Evolutionary conservation across 2,329 filamentous ascomycete genomes (phyloP).

Genomic region (Coniella vitis): DNA sequence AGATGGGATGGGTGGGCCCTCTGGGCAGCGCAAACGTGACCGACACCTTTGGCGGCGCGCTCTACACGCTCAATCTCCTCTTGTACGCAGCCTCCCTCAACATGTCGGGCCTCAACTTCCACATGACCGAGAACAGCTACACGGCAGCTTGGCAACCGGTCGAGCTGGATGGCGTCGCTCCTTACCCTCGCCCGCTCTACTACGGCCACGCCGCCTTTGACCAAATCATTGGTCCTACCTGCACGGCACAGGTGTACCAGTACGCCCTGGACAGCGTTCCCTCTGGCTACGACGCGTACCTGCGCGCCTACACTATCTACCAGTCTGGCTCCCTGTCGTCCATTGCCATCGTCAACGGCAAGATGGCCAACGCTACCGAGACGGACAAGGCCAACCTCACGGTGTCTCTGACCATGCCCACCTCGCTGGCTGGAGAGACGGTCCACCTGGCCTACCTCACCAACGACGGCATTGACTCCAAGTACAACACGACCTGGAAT

Average conservation of each 20-base stretch:
- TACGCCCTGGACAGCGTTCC: slow-evolving; percentile 26
- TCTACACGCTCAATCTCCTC: slow-evolving; percentile 47
- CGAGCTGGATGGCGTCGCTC: slow-evolving; percentile 29
- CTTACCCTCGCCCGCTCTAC: slow-evolving; percentile 41
- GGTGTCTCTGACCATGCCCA: slow-evolving; percentile 33
- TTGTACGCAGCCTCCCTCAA: slow-evolving; percentile 41
- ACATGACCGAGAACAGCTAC: slow-evolving; percentile 48
- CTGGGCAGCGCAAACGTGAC: slow-evolving; percentile 38
- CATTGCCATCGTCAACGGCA: slow-evolving; percentile 39
- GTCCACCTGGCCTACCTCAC: slow-evolving; percentile 41
- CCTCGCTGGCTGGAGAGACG: slow-evolving; percentile 30
- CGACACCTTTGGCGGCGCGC: slow-evolving; percentile 40
- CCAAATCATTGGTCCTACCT: slow-evolving; percentile 37
- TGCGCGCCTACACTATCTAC: slow-evolving; percentile 39
- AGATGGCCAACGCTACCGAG: slow-evolving; percentile 32
- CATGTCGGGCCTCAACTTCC: slow-evolving; percentile 41
- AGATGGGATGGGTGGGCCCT: slow-evolving; percentile 45
- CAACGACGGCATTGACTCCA: slow-evolving; percentile 36
- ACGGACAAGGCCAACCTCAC: slow-evolving; percentile 31
- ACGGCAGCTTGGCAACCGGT: slow-evolving; percentile 43
- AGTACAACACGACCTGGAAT: slow-evolving; percentile 37
- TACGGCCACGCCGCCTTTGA: slow-evolving; percentile 45
- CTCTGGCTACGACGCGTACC: slow-evolving; percentile 30
- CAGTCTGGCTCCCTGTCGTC: slow-evolving; percentile 33
- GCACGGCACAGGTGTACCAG: slow-evolving; percentile 35